phyloP scores from a whole-genome alignment of 176 grass and related monocot species.

The Juncus inflexus region DNA sequence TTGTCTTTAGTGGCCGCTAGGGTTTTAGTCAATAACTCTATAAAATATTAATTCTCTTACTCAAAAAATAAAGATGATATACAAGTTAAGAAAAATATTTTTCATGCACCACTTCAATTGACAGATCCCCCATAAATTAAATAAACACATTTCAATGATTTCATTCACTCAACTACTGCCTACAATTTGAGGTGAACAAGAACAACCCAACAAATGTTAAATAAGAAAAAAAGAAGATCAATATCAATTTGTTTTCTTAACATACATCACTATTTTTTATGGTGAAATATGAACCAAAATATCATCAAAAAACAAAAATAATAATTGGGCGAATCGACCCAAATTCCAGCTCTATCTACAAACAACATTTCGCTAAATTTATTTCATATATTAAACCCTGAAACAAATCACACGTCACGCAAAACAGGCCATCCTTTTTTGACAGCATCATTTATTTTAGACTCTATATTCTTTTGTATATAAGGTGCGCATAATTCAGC shows the following conservation, averaged over 20 bases:
- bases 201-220: neutral
- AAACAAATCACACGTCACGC: slow-evolving; percentile 37
- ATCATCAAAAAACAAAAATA: neutral
- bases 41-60: too few relatives aligned
- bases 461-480: slow-evolving; percentile 59
- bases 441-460: slow-evolving; percentile 63
- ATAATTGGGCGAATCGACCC: neutral
- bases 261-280: too few relatives aligned
- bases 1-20: too few relatives aligned
- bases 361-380: slow-evolving; percentile 1
- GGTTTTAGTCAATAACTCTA: too few relatives aligned
- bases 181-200: neutral
- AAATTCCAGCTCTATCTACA: slow-evolving; percentile 16
- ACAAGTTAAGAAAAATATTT: too few relatives aligned
- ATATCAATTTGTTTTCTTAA: neutral
- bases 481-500: slow-evolving; percentile 65
- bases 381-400: neutral
- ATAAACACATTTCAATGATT: slow-evolving; percentile 13
- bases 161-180: neutral
- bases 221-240: neutral
- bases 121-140: neutral
- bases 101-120: too few relatives aligned
- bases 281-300: too few relatives aligned
- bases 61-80: too few relatives aligned
- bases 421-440: slow-evolving; percentile 84